Base-by-base conservation (phyloP, 148 eudicot genomes). In the Vaccinium darrowii region DNA sequence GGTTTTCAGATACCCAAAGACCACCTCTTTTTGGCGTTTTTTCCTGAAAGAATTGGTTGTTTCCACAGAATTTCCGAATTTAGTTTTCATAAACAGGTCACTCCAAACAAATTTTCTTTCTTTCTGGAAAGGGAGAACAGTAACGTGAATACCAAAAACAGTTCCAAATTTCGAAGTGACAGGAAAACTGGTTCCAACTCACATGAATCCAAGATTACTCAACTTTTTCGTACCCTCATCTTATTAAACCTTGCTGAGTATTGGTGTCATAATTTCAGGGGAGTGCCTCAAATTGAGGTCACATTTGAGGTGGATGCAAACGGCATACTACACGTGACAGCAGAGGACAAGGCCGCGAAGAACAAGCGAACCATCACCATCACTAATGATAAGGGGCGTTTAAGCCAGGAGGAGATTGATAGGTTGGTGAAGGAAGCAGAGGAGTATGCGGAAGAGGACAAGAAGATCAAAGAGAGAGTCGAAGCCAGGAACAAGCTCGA, bases 341-440 rank as follows among this genome's bases (percentile, higher is more conserved):
- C 95, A 33, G 93, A 93, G 58, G 95, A 93, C 88, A 92, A 92
- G 83, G 92, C 92, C 9, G 92, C 90, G 21, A 92, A 92, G 84
- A 92, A 88, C 80, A 87, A 86, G 83, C 89, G 89, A 86, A 84
- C 89, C 19, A 91, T 91, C 10, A 88, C 94, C 50, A 90, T 91
- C 83, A 91, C 91, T 3, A 91, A 88, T 33, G 92, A 92, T 80
- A 91, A 92, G 79, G 93, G 93, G 8, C 87, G 92, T 5, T 84
- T 90, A 47, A 89, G 93, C 86, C 91, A 90, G 85, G 91, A 90
- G 6, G 92, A 91, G 82, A 91, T 90, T 0, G 90, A 89, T 7
- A 79, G 71, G 23, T 85, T 90, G 92, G 88, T 91, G 27, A 78
- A 52, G 33, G 89, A 91, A 76, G 92, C 92, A 3, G 92, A 92